Conservation (phyloP, 2,329 filamentous ascomycete genomes). For the Aspergillus brasiliensis region DNA sequence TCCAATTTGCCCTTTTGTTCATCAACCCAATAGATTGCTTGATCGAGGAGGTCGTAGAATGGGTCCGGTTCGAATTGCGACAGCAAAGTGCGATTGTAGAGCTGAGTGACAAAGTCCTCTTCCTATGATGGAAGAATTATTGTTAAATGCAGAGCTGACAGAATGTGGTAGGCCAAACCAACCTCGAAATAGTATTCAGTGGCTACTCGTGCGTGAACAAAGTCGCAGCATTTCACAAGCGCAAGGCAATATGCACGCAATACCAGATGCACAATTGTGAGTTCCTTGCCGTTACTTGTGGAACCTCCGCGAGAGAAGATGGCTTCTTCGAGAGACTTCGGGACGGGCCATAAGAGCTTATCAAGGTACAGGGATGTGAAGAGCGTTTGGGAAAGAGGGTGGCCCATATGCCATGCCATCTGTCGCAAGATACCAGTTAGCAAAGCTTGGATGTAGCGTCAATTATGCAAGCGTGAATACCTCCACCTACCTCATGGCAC, state of each 20-base stretch:
- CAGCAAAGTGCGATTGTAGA: conserved; percentile 79
- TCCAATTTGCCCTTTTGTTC: conserved; percentile 35
- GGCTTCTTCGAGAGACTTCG: conserved; percentile 65
- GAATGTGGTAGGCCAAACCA: conserved; percentile 24
- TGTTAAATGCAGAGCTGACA: neutral
- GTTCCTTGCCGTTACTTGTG: conserved; percentile 25
- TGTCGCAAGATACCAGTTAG: conserved; percentile 40
- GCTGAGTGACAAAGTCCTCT: conserved; percentile 93
- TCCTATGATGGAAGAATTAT: conserved; percentile 57
- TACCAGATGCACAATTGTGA: conserved; percentile 61
- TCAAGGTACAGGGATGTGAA: conserved; percentile 93
- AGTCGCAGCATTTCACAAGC: conserved; percentile 78
- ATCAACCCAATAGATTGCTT: conserved; percentile 58
- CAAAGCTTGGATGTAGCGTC: neutral
- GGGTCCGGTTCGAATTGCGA: conserved; percentile 61
- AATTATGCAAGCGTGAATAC: neutral
- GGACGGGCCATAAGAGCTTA: conserved; percentile 71
- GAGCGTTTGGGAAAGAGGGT: conserved; percentile 89
- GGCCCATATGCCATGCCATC: conserved; percentile 98
- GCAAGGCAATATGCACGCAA: conserved; percentile 85
- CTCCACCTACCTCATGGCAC: conserved; percentile 71
- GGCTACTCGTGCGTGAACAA: conserved; percentile 75
- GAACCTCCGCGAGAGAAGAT: conserved; percentile 54
- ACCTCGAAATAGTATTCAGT: conserved; percentile 91
- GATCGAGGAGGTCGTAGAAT: conserved; percentile 58